Percentiles rank a stretch among this genome's conserved stretches.
Evolutionary conservation across 768 basidiomycete species (phyloP).

Genomic region (Termitomyces sp.): DNA sequence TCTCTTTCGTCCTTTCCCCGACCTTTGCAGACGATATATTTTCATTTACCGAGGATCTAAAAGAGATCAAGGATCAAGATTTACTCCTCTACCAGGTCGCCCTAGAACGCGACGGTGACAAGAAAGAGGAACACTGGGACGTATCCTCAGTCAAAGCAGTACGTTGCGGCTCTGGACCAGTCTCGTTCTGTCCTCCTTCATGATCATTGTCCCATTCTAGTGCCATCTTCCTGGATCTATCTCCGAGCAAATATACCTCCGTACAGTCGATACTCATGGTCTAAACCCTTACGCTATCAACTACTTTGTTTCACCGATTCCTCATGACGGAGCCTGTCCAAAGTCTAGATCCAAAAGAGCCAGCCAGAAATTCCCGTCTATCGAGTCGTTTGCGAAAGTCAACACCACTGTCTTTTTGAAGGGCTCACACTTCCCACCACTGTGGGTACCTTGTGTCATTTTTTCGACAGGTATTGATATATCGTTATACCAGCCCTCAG

Average conservation of each 20-base stretch:
- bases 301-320: slow-evolving; percentile 64
- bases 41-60: slow-evolving; percentile 34
- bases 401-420: slow-evolving; percentile 51
- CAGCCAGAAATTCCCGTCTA: slow-evolving; percentile 17
- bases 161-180: slow-evolving; percentile 19
- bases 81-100: slow-evolving; percentile 69
- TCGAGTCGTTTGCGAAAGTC: slow-evolving; percentile 26
- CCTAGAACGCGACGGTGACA: slow-evolving; percentile 40
- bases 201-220: slow-evolving; percentile 32
- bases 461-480: neutral
- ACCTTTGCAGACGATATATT: slow-evolving; percentile 40
- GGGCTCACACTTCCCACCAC: slow-evolving; percentile 44
- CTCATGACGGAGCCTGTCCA: slow-evolving; percentile 67
- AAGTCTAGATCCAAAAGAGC: slow-evolving; percentile 21
- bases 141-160: slow-evolving; percentile 61
- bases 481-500: slow-evolving; percentile 43
- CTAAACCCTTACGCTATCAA: slow-evolving; percentile 59
- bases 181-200: slow-evolving; percentile 4
- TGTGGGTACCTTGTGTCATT: slow-evolving; percentile 33
- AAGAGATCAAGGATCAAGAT: slow-evolving; percentile 26
- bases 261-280: slow-evolving; percentile 34
- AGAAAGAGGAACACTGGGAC: slow-evolving; percentile 43
- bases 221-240: slow-evolving; percentile 58
- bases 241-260: slow-evolving; percentile 53
- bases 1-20: slow-evolving; percentile 34